Evolutionary conservation across 805 yeast genomes (phyloP).

Genomic region (Nakazawaea populi): DNA sequence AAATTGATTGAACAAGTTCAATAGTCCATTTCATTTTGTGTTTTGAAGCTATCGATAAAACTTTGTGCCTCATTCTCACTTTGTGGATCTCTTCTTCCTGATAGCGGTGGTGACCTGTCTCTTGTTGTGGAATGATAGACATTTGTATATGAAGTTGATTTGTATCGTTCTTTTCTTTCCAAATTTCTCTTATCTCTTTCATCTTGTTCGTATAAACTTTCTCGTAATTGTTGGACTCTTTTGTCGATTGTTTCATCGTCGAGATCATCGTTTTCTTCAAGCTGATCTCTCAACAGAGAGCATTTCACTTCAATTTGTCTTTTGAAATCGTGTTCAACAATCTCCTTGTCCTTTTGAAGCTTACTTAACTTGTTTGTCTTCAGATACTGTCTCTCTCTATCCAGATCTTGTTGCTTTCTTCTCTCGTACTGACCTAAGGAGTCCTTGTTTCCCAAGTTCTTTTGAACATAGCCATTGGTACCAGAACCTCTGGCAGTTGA

Average conservation of each 20-base stretch:
- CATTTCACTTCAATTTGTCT: slow-evolving; percentile 40
- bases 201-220: slow-evolving; percentile 11
- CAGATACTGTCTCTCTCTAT: slow-evolving; percentile 12
- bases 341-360: slow-evolving; percentile 18
- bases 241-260: slow-evolving; percentile 31
- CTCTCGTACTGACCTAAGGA: slow-evolving; percentile 31
- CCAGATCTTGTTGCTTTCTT: slow-evolving; percentile 24
- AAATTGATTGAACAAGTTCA: background rate
- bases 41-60: slow-evolving; percentile 10
- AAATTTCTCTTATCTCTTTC: background rate
- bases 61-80: slow-evolving; percentile 9
- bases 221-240: slow-evolving; percentile 23
- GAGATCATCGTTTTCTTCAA: slow-evolving; percentile 40
- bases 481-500: slow-evolving; percentile 55
- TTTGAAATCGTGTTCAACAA: slow-evolving; percentile 28
- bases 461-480: slow-evolving; percentile 56
- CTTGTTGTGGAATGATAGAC: background rate
- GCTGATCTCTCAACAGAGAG: slow-evolving; percentile 41
- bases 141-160: background rate
- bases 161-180: background rate
- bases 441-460: slow-evolving; percentile 27
- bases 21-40: slow-evolving; percentile 1
- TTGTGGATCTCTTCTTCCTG: background rate
- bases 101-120: background rate
- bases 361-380: slow-evolving; percentile 8